Percentiles rank a stretch among this genome's conserved stretches.
These are phyloP conservation scores for Nitzschia palea DNA, from an alignment of 108 stramenopile species.

Conservation along the genomic window DNA sequence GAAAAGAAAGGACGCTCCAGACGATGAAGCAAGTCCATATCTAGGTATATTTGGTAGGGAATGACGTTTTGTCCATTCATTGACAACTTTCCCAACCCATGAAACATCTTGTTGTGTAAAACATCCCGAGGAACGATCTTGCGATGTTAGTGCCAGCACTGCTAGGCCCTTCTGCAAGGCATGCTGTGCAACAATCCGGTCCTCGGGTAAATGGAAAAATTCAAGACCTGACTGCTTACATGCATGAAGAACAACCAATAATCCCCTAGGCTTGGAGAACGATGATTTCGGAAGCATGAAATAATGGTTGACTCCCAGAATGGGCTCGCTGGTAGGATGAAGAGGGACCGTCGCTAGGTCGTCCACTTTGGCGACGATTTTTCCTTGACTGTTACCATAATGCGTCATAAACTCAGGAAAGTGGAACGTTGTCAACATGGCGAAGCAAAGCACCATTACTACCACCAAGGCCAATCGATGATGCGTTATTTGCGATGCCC, in stretches of 20 bases:
- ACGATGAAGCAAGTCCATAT: slow-evolving; percentile 30
- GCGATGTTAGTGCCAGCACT: slow-evolving; percentile 29
- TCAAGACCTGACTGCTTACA: slow-evolving; percentile 34
- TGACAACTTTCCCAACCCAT: slow-evolving; percentile 6
- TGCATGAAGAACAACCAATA: slow-evolving; percentile 34
- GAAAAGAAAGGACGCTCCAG: slow-evolving; percentile 27
- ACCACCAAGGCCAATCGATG: background rate
- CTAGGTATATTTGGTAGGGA: slow-evolving; percentile 11
- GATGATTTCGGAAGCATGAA: slow-evolving; percentile 14
- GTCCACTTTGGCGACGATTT: slow-evolving; percentile 15
- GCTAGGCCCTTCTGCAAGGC: slow-evolving; percentile 30
- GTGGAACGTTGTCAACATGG: background rate
- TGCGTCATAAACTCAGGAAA: background rate
- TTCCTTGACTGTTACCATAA: background rate
- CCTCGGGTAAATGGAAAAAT: slow-evolving; percentile 39
- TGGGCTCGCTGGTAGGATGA: background rate
- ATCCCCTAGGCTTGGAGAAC: slow-evolving; percentile 10
- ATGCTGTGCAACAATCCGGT: slow-evolving; percentile 26
- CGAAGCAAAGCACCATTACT: slow-evolving; percentile 1
- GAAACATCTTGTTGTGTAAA: slow-evolving; percentile 19
- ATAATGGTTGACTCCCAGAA: slow-evolving; percentile 17
- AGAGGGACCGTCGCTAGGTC: slow-evolving; percentile 23
- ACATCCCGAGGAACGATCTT: slow-evolving; percentile 32
- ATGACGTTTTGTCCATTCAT: slow-evolving; percentile 8
- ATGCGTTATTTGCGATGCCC: background rate